Percentiles rank a stretch among this genome's conserved stretches.
Evolutionary conservation across 805 yeast genomes (phyloP).

Genomic region (Pichia scutulata): DNA sequence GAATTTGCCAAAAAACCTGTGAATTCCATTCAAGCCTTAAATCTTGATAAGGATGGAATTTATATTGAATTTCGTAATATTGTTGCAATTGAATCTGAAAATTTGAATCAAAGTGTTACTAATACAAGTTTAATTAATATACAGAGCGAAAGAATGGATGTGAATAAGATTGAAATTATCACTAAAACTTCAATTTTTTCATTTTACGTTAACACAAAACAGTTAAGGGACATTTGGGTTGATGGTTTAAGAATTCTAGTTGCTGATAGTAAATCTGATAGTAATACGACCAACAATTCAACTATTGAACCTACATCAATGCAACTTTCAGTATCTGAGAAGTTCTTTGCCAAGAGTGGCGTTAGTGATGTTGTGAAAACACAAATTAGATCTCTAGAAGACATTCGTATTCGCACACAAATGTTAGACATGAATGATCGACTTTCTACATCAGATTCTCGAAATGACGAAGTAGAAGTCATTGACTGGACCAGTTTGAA

Average conservation of each 20-base stretch:
- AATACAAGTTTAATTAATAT: conserved; percentile 45
- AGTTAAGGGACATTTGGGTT: conserved; percentile 63
- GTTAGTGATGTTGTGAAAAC: conserved; percentile 24
- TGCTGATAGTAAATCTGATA: conserved; percentile 31
- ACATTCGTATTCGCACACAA: conserved; percentile 43
- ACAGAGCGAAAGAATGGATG: conserved; percentile 37
- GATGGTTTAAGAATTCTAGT: conserved; percentile 62
- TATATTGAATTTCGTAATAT: conserved; percentile 48
- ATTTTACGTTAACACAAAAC: conserved; percentile 67
- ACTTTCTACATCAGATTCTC: neutral
- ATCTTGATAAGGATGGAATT: conserved; percentile 49
- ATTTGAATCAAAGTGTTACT: conserved; percentile 30
- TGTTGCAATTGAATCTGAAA: conserved; percentile 38
- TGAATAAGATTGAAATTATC: conserved; percentile 19
- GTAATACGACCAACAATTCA: neutral
- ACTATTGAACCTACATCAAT: neutral
- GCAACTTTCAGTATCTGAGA: conserved; percentile 7
- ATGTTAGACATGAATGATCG: conserved; percentile 33
- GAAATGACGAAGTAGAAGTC: conserved; percentile 8
- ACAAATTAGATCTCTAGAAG: conserved; percentile 38
- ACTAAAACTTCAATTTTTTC: conserved; percentile 30
- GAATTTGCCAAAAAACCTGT: conserved; percentile 39
- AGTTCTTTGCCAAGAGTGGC: conserved; percentile 3
- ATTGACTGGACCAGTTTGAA: conserved; percentile 1
- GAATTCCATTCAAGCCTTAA: conserved; percentile 32